A percentile compares a stretch with the other conserved stretches of the same genome.
Conservation (phyloP, 306 rosid species). For the Rosa rugosa region DNA sequence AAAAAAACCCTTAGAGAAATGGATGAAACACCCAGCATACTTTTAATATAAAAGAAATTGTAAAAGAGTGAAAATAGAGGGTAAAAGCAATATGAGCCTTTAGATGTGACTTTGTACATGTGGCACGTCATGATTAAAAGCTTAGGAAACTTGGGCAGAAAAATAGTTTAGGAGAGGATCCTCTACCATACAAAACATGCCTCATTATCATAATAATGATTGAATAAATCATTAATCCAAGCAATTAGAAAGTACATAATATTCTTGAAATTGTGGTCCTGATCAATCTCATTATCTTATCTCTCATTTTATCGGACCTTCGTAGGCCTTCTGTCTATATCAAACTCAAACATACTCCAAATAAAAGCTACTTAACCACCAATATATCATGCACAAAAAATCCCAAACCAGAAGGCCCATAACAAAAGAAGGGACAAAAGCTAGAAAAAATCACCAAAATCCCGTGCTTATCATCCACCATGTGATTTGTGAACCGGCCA, state of each 20-base stretch:
- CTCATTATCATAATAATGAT: slow-evolving; percentile 20
- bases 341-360: neutral
- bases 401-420: slow-evolving; percentile 8
- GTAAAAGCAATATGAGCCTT: too few relatives aligned
- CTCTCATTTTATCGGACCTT: neutral
- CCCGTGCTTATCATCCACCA: slow-evolving; percentile 38
- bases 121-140: too few relatives aligned
- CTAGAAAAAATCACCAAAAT: slow-evolving; percentile 27
- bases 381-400: slow-evolving; percentile 16
- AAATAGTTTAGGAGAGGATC: too few relatives aligned
- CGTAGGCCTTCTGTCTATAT: slow-evolving; percentile 25
- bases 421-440: slow-evolving; percentile 17
- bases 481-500: slow-evolving; percentile 29
- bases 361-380: neutral
- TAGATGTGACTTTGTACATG: too few relatives aligned
- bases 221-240: slow-evolving; percentile 10
- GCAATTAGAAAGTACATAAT: slow-evolving; percentile 30
- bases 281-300: slow-evolving; percentile 15
- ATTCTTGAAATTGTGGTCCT: slow-evolving; percentile 21
- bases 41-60: too few relatives aligned
- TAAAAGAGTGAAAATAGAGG: too few relatives aligned
- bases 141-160: too few relatives aligned
- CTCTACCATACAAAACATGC: neutral
- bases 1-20: too few relatives aligned
- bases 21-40: too few relatives aligned